Evolutionary conservation across 108 stramenopile species (phyloP).

Genomic region (Fistulifera solaris): DNA sequence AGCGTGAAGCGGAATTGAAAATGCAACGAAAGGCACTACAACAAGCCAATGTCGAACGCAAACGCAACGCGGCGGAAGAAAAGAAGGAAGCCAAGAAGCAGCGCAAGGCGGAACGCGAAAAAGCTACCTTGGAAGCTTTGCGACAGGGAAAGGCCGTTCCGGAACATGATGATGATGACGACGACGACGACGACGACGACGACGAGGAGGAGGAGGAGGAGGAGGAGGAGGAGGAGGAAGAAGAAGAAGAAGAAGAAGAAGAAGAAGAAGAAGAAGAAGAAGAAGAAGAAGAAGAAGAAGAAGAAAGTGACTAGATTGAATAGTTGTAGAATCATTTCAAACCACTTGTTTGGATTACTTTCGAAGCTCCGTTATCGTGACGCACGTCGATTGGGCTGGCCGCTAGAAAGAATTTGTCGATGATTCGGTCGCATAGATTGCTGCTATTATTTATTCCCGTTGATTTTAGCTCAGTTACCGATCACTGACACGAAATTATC

Average conservation of each 20-base stretch:
- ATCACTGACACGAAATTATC: too few species aligned
- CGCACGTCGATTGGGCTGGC: too few species aligned
- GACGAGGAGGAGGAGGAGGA: constrained; percentile 18
- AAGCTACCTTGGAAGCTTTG: constrained; percentile 63
- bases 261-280: too few species aligned
- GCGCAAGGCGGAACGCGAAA: constrained; percentile 63
- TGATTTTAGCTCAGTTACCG: too few species aligned
- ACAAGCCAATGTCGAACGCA: constrained; percentile 75
- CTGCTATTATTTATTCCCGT: too few species aligned
- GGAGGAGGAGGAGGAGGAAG: constrained; percentile 14
- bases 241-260: background rate
- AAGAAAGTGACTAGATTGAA: too few species aligned
- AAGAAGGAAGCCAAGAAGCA: constrained; percentile 60
- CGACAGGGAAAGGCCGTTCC: constrained; percentile 26
- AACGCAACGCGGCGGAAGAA: constrained; percentile 60
- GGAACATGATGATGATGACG: constrained; percentile 27
- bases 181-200: constrained; percentile 24
- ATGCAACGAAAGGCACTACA: constrained; percentile 71
- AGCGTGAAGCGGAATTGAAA: constrained; percentile 53
- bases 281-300: too few species aligned
- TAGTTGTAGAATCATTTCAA: too few species aligned
- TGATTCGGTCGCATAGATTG: too few species aligned
- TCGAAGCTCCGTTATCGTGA: too few species aligned
- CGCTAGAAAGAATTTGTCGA: too few species aligned
- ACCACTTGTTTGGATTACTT: too few species aligned